Evolutionary conservation across 345 rosid species (phyloP), one percentile per base, ranked within the genome.

Genomic region (Mallotus nudiflorus): DNA sequence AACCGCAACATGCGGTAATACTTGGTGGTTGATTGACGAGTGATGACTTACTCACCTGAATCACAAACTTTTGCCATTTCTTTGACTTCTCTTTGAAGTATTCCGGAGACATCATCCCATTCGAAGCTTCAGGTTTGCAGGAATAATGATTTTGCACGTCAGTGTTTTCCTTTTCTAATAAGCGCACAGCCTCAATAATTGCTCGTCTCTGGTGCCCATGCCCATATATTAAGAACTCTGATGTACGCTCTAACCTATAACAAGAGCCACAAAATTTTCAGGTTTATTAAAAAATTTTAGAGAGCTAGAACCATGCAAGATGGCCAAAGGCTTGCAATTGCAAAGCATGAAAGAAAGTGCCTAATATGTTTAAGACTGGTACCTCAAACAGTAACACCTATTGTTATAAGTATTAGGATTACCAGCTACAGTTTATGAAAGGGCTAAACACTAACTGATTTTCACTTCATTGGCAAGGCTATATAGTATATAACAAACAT

Each of bases 151-250:
- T 75, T 50, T 62, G 74, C 62, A 52, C n/a, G 25, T 59, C 73
- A 66, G 72, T 72, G 35, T 85, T 90, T 81, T 81, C 97, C 60
- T 82, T 85, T 70, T 86, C 94, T 33, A 80, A 74, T 73, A 93
- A 65, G 68, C 98, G 86, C 75, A 86, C 74, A 22, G 98, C 98
- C 84, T 93, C 98, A 77, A 91, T 88, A 62, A 91, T 82, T 80
- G 97, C 97, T 84, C 92, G 85, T 81, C 98, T 88, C 79, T 93
- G 97, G 75, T 91, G 98, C 68, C 96, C 92, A 70, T 87, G 93
- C 37, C 97, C 97, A 80, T 84, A 93, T 71, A 93, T 82, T 76
- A 87, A 82, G 81, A 93, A 93, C 46, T 93, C 98, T 68, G 91
- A 46, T 48, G 98, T 87, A 71, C 98, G 94, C 58, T 78, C 90